Evolutionary conservation across 192 early-diverging fungal genomes (phyloP).

Genomic region (Coemansia sp.): DNA sequence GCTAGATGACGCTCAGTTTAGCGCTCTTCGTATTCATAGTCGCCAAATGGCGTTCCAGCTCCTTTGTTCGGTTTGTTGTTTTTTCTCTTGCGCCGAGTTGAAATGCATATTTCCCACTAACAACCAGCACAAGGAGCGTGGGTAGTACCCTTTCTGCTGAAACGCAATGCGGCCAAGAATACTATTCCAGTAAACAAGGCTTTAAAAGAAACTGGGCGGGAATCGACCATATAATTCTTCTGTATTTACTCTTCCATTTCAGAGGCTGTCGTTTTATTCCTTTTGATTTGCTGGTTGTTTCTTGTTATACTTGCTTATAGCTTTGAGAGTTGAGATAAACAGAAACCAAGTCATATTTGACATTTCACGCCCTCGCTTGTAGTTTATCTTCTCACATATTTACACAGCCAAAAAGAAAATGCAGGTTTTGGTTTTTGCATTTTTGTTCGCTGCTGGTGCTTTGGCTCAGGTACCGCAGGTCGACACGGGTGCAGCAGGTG

Average conservation of each 20-base stretch:
- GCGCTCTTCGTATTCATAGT: not conserved
- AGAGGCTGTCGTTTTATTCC: not conserved
- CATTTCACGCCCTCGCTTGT: not conserved
- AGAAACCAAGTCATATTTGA: not conserved
- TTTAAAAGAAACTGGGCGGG: not conserved
- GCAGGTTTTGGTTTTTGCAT: slow-evolving; percentile 29
- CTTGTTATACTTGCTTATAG: not conserved
- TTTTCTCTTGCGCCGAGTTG: slow-evolving; percentile 1
- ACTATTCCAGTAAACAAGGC: not conserved
- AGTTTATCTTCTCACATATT: not conserved
- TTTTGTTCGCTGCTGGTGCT: slow-evolving; percentile 22
- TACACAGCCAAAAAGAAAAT: slow-evolving; percentile 5
- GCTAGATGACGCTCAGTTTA: not conserved
- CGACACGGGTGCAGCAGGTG: not conserved
- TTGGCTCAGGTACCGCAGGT: slow-evolving; percentile 23
- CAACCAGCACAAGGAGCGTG: not conserved
- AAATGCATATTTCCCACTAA: slow-evolving; percentile 1
- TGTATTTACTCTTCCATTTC: not conserved
- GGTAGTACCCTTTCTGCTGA: not conserved
- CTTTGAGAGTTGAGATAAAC: not conserved
- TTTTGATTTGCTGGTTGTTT: not conserved
- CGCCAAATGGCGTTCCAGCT: not conserved
- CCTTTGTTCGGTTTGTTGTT: not conserved
- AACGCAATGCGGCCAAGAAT: not conserved
- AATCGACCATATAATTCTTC: not conserved